phyloP scores from a whole-genome alignment of 2,329 filamentous ascomycete species.

The Ceratocystiopsis minuta region DNA sequence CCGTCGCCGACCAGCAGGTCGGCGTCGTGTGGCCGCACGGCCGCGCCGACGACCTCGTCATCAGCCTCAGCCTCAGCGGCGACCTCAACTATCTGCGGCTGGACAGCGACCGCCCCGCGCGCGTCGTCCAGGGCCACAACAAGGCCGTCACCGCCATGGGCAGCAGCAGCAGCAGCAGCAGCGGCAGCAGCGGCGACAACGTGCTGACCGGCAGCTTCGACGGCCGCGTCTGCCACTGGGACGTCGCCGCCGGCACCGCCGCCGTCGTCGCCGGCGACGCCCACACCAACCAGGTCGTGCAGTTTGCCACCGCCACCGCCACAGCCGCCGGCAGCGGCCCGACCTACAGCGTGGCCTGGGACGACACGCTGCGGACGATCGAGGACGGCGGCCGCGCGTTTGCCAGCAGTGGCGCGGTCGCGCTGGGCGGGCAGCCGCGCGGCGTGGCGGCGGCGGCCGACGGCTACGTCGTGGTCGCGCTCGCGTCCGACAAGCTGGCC shows the following conservation, averaged over 20 bases:
- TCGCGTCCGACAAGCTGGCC: conserved; percentile 26
- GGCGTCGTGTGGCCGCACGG: conserved; percentile 80
- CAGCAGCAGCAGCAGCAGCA: conserved; percentile 30
- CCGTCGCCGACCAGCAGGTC: conserved; percentile 73
- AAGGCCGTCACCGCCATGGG: conserved; percentile 73
- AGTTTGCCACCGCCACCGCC: conserved; percentile 44
- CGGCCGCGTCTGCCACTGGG: conserved; percentile 72
- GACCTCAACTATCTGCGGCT: conserved; percentile 78
- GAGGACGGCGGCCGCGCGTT: conserved; percentile 63
- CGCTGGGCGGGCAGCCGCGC: conserved; percentile 66
- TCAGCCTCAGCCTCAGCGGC: conserved; percentile 74
- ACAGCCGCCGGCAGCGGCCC: conserved; percentile 21
- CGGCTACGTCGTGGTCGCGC: conserved; percentile 37
- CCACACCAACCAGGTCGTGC: conserved; percentile 73
- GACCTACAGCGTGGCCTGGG: conserved; percentile 84
- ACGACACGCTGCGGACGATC: conserved; percentile 69
- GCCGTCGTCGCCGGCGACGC: conserved; percentile 58
- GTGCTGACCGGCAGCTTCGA: conserved; percentile 88
- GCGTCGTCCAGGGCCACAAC: conserved; percentile 70
- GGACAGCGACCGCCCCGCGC: conserved; percentile 43
- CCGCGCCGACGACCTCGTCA: conserved; percentile 68
- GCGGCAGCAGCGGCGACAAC: conserved; percentile 36
- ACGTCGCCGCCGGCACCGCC: conserved; percentile 50
- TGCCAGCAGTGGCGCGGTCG: conserved; percentile 31
- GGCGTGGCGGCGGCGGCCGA: conserved; percentile 39